Base-by-base conservation (phyloP, 2,329 filamentous ascomycete species). In the Coleophoma cylindrospora region DNA sequence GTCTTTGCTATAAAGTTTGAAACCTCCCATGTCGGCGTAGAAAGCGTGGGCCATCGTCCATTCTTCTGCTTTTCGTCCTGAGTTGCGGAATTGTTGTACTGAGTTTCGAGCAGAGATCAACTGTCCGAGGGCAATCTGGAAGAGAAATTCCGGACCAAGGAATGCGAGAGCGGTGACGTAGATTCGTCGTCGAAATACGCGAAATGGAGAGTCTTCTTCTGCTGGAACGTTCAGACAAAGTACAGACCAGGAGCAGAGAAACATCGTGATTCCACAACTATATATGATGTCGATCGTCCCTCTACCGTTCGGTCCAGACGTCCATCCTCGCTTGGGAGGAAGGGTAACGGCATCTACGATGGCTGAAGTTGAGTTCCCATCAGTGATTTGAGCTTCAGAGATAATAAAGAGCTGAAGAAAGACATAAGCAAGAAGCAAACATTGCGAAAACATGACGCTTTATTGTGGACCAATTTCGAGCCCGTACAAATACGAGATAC, bases 11-110 rank as follows among this genome's bases (percentile, higher is more conserved):
- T 61, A 48, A 1, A 74, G 58, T 0, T 65, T 33, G 47, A 72
- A 66, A 3, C 71, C 70, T 1, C 72, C 71, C 63, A 69, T 70
- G 45, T 72, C 67, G 3, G 64, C 69, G 48, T 66, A 70, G 52
- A 74, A 73, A 1, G 64, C 69, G 47, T 74, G 66, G 10, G 48
- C 64, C 43, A 70, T 57, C 0, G 66, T 71, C 71, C 71, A 75
- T 3, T 62, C 51, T 1, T 34, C 38, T 37, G 2, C 34, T 19
- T 19, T 19, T 10, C 45, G 41, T 3, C 50, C 45, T 13, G 45
- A 45, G 4, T 21, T 45, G 15, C 45, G 43, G 32, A 62, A 60
- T 17, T 56, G 59, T 48, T 59, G 57, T 15, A 70, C 62, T 6
- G 66, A 70, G 27, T 56, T 50, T 12, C 61, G 52, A 8, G 69